Conservation (phyloP, 1,284 basidiomycete species). For the Boletus semigastroideus region DNA sequence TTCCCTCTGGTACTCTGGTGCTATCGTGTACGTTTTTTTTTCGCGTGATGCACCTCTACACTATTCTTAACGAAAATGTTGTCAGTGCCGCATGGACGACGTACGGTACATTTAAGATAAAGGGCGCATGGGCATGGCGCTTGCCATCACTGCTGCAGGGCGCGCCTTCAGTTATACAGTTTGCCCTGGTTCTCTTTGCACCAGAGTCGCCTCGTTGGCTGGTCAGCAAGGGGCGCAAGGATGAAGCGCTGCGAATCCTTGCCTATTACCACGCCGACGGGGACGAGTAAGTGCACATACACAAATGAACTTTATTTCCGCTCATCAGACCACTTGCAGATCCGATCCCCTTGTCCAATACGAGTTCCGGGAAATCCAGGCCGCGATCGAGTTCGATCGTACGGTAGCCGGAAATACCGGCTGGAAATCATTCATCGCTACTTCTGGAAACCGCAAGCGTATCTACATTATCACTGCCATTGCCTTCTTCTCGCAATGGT, state of each 20-base stretch:
- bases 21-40: conserved; percentile 54
- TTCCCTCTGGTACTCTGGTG: conserved; percentile 78
- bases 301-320: not conserved
- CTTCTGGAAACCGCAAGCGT: conserved; percentile 65
- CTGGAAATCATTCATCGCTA: conserved; percentile 59
- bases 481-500: conserved; percentile 76
- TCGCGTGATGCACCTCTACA: not conserved
- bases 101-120: conserved; percentile 69
- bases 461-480: conserved; percentile 68
- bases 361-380: conserved; percentile 76
- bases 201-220: conserved; percentile 77
- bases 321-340: conserved; percentile 26
- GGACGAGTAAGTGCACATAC: conserved; percentile 40
- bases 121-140: conserved; percentile 71
- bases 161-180: conserved; percentile 60
- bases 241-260: conserved; percentile 57
- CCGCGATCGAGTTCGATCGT: conserved; percentile 65
- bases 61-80: not conserved
- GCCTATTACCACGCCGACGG: conserved; percentile 78
- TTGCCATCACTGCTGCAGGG: conserved; percentile 69
- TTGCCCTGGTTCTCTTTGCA: conserved; percentile 56
- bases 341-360: conserved; percentile 69
- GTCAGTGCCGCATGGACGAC: conserved; percentile 71
- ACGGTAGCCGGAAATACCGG: conserved; percentile 54
- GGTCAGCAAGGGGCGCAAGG: conserved; percentile 62